phyloP scores from a whole-genome alignment of 331 rosid species.

The Rhamnella rubrinervis region DNA sequence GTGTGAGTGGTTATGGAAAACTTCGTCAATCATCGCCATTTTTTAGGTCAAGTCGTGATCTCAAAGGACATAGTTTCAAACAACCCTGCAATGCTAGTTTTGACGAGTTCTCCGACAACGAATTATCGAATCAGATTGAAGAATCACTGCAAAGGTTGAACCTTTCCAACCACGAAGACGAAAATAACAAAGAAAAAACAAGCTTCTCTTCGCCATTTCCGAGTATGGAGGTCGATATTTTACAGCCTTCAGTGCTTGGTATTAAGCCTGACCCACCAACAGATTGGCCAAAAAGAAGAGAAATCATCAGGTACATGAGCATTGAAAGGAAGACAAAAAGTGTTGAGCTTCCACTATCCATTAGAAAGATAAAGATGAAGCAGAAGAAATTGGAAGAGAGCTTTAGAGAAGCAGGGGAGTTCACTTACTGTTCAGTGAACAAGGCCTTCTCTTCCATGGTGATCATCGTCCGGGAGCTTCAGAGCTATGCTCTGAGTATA shows the following conservation, averaged over 20 bases:
- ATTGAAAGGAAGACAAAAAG: slow-evolving; percentile 57
- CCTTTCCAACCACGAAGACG: slow-evolving; percentile 2
- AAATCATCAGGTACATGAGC: slow-evolving; percentile 27
- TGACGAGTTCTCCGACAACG: slow-evolving; percentile 43
- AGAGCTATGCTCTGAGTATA: slow-evolving; percentile 49
- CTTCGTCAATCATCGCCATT: slow-evolving; percentile 8
- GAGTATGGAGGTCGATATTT: slow-evolving; percentile 25
- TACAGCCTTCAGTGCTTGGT: slow-evolving; percentile 56
- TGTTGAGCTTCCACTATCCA: slow-evolving; percentile 66
- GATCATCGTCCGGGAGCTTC: slow-evolving; percentile 69
- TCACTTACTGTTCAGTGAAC: slow-evolving; percentile 46
- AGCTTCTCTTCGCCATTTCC: slow-evolving; percentile 10
- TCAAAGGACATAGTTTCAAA: slow-evolving; percentile 24
- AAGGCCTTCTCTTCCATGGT: slow-evolving; percentile 67
- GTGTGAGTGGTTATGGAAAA: slow-evolving; percentile 18
- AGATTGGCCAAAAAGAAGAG: slow-evolving; percentile 59
- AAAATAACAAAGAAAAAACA: neutral
- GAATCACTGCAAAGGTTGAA: slow-evolving; percentile 21
- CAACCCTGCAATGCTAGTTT: slow-evolving; percentile 34
- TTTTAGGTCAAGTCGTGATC: slow-evolving; percentile 9
- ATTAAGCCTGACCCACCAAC: slow-evolving; percentile 64
- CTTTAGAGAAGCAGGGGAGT: slow-evolving; percentile 33
- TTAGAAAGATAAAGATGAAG: slow-evolving; percentile 73
- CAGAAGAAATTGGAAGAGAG: slow-evolving; percentile 42
- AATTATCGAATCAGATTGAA: slow-evolving; percentile 30